Percentiles rank a stretch among this genome's conserved stretches.
Evolutionary conservation across 2,329 filamentous ascomycete species (phyloP).

Genomic region (Monilinia aucupariae): DNA sequence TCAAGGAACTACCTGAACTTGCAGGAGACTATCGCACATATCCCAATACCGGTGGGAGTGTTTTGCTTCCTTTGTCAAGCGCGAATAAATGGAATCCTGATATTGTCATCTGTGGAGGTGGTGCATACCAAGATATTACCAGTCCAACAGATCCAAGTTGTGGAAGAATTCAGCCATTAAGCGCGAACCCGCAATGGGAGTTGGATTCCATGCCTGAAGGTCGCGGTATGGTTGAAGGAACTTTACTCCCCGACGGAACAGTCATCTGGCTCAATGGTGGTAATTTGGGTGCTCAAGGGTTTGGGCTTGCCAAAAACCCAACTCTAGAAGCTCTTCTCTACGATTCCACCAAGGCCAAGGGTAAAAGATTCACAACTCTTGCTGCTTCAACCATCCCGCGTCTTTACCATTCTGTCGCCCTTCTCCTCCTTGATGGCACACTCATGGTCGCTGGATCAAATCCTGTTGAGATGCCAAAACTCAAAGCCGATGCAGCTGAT

Average conservation of each 20-base stretch:
- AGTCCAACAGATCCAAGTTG: conserved; percentile 55
- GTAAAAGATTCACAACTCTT: conserved; percentile 45
- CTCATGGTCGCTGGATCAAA: conserved; percentile 56
- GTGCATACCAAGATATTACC: conserved; percentile 53
- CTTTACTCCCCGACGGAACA: conserved; percentile 54
- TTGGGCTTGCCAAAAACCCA: conserved; percentile 49
- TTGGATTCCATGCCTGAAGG: conserved; percentile 55
- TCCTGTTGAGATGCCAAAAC: conserved; percentile 52
- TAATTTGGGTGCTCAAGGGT: conserved; percentile 54
- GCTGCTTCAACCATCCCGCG: conserved; percentile 41
- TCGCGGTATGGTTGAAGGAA: conserved; percentile 55
- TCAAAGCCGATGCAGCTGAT: conserved; percentile 40
- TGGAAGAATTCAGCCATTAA: conserved; percentile 50
- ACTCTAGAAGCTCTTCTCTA: conserved; percentile 54
- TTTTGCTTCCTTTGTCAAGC: conserved; percentile 49
- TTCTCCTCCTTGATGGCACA: conserved; percentile 55
- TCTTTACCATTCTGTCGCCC: conserved; percentile 56
- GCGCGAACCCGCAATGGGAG: conserved; percentile 46
- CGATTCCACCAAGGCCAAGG: conserved; percentile 46
- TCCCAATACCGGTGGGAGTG: conserved; percentile 54
- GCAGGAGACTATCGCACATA: conserved; percentile 54
- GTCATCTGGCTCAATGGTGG: conserved; percentile 55
- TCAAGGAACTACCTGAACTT: conserved; percentile 46
- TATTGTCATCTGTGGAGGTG: conserved; percentile 54
- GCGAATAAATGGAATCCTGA: conserved; percentile 49